A percentile compares a stretch with the other conserved stretches of the same genome.
Conservation (phyloP, 2,329 filamentous ascomycete genomes). For the Colletotrichum karsti region DNA sequence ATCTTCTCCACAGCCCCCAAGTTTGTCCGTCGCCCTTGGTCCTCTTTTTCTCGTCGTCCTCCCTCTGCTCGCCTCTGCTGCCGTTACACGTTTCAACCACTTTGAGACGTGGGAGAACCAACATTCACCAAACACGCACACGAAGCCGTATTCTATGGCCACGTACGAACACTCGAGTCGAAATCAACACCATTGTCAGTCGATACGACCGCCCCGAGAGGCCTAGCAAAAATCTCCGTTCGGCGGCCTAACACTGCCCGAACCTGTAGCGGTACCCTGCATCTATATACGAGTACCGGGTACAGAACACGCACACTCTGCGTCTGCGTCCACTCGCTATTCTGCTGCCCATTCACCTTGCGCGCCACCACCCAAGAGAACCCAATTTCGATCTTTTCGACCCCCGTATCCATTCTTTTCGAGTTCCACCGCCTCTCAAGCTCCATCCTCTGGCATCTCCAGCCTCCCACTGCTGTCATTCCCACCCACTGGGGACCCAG, state of each 20-base stretch:
- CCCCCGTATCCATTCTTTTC: constrained; percentile 16
- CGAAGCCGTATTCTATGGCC: constrained; percentile 3
- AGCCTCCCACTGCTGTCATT: background rate
- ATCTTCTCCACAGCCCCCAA: constrained; percentile 10
- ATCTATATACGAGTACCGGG: constrained; percentile 19
- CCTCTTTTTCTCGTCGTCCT: background rate
- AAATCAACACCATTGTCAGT: background rate
- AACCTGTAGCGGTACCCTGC: constrained; percentile 25
- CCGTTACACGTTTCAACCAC: background rate
- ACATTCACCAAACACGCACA: background rate
- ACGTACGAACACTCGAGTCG: background rate
- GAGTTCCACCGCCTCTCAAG: constrained; percentile 5
- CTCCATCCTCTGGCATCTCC: background rate
- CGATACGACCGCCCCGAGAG: background rate
- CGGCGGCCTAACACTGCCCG: constrained; percentile 4
- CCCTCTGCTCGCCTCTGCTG: background rate
- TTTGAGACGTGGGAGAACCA: background rate
- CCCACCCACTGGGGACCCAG: constrained; percentile 8
- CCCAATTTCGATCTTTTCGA: constrained; percentile 18
- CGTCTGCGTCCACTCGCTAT: background rate
- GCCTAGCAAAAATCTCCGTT: background rate
- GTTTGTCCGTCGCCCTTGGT: background rate
- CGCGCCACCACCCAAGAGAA: constrained; percentile 9
- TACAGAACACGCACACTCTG: background rate
- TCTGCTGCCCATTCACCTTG: background rate